A percentile compares a stretch with the other conserved stretches of the same genome.
Conservation (phyloP, 2,329 filamentous ascomycete genomes). For the Aspergillus ibericus region DNA sequence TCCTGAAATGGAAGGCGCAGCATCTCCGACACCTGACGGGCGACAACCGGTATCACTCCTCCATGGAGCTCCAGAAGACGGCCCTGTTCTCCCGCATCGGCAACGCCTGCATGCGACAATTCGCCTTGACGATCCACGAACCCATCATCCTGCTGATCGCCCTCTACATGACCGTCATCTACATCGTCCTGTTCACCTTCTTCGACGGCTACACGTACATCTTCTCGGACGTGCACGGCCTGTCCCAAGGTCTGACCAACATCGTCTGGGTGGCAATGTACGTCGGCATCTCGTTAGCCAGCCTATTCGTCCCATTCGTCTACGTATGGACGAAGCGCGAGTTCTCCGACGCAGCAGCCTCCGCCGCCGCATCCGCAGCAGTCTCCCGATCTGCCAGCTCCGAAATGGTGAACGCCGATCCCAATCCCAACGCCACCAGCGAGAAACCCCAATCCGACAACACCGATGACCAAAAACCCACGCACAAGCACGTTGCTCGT, state of each 20-base stretch:
- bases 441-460: not conserved
- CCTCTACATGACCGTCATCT: conserved; percentile 38
- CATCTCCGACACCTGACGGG: conserved; percentile 42
- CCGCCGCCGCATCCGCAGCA: not conserved
- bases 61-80: conserved; percentile 48
- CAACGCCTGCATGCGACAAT: conserved; percentile 50
- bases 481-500: conserved; percentile 19
- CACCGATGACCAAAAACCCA: not conserved
- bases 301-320: conserved; percentile 47
- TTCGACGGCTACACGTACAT: conserved; percentile 53
- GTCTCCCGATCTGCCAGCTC: not conserved
- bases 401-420: not conserved
- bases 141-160: conserved; percentile 35
- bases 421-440: not conserved
- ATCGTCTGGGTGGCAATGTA: conserved; percentile 53
- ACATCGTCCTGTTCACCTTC: conserved; percentile 39
- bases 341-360: conserved; percentile 41
- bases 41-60: conserved; percentile 49
- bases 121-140: conserved; percentile 52
- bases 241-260: conserved; percentile 51
- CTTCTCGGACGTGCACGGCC: conserved; percentile 52
- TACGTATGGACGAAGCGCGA: conserved; percentile 48
- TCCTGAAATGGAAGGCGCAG: conserved; percentile 48
- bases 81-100: conserved; percentile 44
- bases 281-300: conserved; percentile 41